phyloP scores from a whole-genome alignment of 768 basidiomycete genomes.

The Boletus rubroflammeus region DNA sequence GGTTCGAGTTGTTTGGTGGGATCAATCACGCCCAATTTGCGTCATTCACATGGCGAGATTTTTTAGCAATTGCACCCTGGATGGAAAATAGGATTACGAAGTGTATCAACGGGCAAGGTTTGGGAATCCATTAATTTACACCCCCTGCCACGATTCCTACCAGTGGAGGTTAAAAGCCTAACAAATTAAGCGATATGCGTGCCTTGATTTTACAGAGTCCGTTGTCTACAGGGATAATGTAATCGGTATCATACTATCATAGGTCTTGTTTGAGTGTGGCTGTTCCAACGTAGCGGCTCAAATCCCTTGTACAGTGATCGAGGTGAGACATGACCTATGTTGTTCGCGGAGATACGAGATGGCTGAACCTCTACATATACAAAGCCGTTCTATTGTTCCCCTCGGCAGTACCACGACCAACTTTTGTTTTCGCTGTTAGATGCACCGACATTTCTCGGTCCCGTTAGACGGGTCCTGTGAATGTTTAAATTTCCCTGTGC shows the following conservation, averaged over 20 bases:
- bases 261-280: slow-evolving; percentile 16
- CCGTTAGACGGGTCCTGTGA: slow-evolving; percentile 3
- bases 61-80: slow-evolving; percentile 76
- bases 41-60: slow-evolving; percentile 67
- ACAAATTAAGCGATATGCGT: not conserved
- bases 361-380: slow-evolving; percentile 3
- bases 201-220: slow-evolving; percentile 3
- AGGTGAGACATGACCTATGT: slow-evolving; percentile 31
- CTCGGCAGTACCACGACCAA: slow-evolving; percentile 2
- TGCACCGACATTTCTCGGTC: slow-evolving; percentile 7
- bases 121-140: slow-evolving; percentile 45
- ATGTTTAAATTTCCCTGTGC: slow-evolving; percentile 2
- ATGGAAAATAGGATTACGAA: slow-evolving; percentile 62
- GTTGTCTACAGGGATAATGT: not conserved
- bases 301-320: slow-evolving; percentile 24
- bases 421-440: slow-evolving; percentile 24
- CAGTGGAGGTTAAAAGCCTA: not conserved
- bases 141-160: not conserved
- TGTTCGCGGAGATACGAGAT: slow-evolving; percentile 13
- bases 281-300: slow-evolving; percentile 6
- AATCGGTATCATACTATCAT: not conserved
- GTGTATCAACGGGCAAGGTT: slow-evolving; percentile 66
- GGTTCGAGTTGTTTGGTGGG: slow-evolving; percentile 46
- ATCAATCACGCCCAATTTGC: slow-evolving; percentile 57
- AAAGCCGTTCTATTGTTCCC: slow-evolving; percentile 24